Percentiles rank a stretch among this genome's conserved stretches.
Evolutionary conservation across 495 filamentous ascomycete genomes (phyloP).

Genomic region (Aspergillus hancockii): DNA sequence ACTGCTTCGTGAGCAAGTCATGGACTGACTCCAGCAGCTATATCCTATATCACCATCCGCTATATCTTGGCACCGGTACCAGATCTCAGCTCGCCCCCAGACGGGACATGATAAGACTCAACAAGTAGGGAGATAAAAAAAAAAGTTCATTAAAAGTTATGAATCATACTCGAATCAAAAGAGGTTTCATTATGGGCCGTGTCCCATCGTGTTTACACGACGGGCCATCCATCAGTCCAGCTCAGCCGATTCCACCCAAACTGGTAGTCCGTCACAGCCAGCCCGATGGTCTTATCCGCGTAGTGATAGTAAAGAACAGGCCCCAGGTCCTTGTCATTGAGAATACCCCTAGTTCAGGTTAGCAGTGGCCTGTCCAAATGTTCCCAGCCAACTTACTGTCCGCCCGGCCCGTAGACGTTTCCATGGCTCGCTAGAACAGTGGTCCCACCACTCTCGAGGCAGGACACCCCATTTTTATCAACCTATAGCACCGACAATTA

Average conservation of each 20-base stretch:
- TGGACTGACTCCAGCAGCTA: too few relatives aligned
- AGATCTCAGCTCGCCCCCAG: too few relatives aligned
- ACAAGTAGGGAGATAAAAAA: neutral
- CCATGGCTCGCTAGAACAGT: conserved; percentile 62
- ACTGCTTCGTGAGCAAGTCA: too few relatives aligned
- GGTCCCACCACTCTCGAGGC: conserved; percentile 61
- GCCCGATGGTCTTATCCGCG: conserved; percentile 56
- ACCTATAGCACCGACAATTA: conserved; percentile 31
- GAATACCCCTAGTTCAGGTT: conserved; percentile 35
- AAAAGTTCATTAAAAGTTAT: neutral
- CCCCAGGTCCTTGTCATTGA: conserved; percentile 44
- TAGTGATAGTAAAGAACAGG: conserved; percentile 75
- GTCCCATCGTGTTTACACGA: conserved; percentile 10
- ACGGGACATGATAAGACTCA: neutral
- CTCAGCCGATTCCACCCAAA: conserved; percentile 66
- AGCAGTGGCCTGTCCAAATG: neutral
- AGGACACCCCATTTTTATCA: conserved; percentile 58
- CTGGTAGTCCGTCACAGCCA: conserved; percentile 49
- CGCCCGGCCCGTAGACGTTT: conserved; percentile 69
- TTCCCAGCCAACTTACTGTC: conserved; percentile 44
- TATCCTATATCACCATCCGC: neutral
- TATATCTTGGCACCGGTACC: neutral
- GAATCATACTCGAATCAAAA: neutral
- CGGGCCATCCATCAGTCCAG: conserved; percentile 63
- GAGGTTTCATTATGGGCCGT: neutral